Conservation (phyloP, 345 rosid genomes). For the Gossypium rotundifolium region DNA sequence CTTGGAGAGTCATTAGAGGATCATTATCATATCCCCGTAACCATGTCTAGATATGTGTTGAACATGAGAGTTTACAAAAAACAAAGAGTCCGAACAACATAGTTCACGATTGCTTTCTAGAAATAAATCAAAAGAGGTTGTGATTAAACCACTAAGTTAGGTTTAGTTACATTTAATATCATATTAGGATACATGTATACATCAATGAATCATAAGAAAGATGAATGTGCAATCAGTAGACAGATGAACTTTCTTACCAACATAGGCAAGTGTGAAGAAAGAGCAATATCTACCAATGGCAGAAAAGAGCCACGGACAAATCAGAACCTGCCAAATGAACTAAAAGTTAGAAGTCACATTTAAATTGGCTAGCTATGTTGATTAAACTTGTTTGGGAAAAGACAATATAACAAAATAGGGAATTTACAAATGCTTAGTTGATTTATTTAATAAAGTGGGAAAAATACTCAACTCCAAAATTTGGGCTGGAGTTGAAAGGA, state of each 20-base stretch:
- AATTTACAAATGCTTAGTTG: background rate
- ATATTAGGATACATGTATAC: background rate
- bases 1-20: too few relatives aligned
- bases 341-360: background rate
- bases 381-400: background rate
- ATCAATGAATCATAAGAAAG: background rate
- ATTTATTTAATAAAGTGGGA: background rate
- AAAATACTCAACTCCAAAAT: background rate
- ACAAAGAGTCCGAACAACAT: too few relatives aligned
- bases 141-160: background rate
- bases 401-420: background rate
- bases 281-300: slow-evolving; percentile 72
- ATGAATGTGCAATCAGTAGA: background rate
- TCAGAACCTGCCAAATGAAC: slow-evolving; percentile 57
- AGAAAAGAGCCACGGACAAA: slow-evolving; percentile 80
- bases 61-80: too few relatives aligned
- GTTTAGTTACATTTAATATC: background rate
- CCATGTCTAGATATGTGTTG: too few relatives aligned
- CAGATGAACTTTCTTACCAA: slow-evolving; percentile 41
- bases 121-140: background rate
- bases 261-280: slow-evolving; percentile 76
- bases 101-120: background rate
- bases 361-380: background rate
- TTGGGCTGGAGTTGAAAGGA: too few relatives aligned
- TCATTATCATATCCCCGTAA: too few relatives aligned